These are phyloP conservation scores for Trametes cubensis DNA, from an alignment of 768 basidiomycete genomes.

Conservation along the genomic window DNA sequence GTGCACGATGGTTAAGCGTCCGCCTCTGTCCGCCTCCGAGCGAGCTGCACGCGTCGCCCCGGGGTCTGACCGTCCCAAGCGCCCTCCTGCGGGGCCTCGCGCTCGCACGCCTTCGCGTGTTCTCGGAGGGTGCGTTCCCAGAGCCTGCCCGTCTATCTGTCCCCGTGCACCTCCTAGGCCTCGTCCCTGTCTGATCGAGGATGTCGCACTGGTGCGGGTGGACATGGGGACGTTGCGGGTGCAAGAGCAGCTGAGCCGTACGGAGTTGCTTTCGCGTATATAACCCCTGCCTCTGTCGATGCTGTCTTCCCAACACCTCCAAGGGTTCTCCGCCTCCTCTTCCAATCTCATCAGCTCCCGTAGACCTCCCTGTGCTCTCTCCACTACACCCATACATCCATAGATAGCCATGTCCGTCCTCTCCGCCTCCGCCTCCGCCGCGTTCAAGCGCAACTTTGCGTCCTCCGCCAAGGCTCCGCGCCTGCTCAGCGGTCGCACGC, in stretches of 20 bases:
- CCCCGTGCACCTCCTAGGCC: not conserved
- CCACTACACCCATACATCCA: not conserved
- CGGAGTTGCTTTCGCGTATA: not conserved
- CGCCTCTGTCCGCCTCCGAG: not conserved
- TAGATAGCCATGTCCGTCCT: constrained; percentile 17
- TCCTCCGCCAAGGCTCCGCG: constrained; percentile 15
- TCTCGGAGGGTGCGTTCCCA: constrained; percentile 1
- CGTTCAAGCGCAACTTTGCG: constrained; percentile 18
- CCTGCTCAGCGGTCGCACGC: constrained; percentile 19
- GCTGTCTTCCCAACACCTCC: not conserved
- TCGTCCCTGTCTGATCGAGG: not conserved
- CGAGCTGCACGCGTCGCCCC: too few species aligned
- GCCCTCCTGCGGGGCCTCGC: too few species aligned
- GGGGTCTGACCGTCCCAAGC: too few species aligned
- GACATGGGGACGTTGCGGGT: not conserved
- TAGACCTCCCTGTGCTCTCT: too few species aligned
- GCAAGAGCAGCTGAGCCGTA: not conserved
- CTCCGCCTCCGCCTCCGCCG: constrained; percentile 16
- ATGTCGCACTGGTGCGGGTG: not conserved
- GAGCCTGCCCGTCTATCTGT: not conserved
- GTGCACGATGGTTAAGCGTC: not conserved
- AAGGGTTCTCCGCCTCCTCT: not conserved
- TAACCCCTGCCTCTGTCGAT: not conserved
- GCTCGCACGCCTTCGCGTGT: constrained; percentile 6
- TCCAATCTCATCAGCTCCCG: not conserved